Conservation (phyloP, 2,329 filamentous ascomycete genomes). For the Furcasterigmium sp. region DNA sequence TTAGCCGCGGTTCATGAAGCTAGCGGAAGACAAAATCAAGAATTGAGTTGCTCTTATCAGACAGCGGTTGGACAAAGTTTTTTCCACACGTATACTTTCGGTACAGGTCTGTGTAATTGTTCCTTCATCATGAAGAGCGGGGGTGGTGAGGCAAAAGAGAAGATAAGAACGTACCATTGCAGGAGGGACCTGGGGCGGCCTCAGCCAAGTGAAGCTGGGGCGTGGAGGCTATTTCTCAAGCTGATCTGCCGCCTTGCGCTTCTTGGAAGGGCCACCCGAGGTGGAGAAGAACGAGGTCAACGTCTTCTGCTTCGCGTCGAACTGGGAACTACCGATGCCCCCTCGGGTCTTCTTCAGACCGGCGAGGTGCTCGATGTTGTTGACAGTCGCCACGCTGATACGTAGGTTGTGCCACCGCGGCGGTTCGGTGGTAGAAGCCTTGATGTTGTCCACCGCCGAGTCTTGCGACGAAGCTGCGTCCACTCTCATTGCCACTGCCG, state of each 20-base stretch:
- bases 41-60: constrained; percentile 19
- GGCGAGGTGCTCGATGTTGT: constrained; percentile 65
- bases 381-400: constrained; percentile 53
- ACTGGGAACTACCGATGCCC: constrained; percentile 72
- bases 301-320: constrained; percentile 70
- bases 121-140: constrained; percentile 64
- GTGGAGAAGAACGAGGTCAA: constrained; percentile 68
- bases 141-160: constrained; percentile 8
- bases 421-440: neutral
- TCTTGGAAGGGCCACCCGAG: constrained; percentile 31
- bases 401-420: constrained; percentile 36
- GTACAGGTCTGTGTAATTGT: constrained; percentile 80
- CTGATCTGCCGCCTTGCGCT: constrained; percentile 33
- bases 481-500: neutral
- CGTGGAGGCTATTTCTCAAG: constrained; percentile 11
- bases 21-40: neutral
- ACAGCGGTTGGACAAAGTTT: constrained; percentile 77
- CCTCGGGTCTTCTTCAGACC: constrained; percentile 75
- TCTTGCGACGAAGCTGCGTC: no score
- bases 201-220: neutral
- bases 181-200: neutral
- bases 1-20: neutral
- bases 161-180: constrained; percentile 30
- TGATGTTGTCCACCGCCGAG: no score
- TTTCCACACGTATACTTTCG: constrained; percentile 65